These are phyloP conservation scores for Artemisia tridentata DNA, from an alignment of 129 eudicot genomes.

Conservation along the genomic window DNA sequence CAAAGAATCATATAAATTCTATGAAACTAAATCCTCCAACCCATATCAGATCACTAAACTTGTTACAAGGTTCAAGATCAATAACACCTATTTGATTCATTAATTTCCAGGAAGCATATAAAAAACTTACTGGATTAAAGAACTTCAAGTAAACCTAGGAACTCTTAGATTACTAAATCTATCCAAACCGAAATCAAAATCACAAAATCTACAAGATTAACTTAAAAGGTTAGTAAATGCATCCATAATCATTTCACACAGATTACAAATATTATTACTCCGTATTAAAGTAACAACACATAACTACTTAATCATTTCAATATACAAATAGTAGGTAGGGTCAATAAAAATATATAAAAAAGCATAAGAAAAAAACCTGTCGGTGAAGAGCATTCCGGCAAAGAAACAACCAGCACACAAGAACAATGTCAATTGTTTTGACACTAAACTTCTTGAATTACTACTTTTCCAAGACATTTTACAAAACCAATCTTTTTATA, in stretches of 20 bases:
- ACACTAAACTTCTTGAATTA: constrained; percentile 46
- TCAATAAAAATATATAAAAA: constrained; percentile 13
- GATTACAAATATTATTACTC: constrained; percentile 5
- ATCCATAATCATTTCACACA: constrained; percentile 15
- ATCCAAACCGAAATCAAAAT: too few relatives aligned
- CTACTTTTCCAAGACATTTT: constrained; percentile 75
- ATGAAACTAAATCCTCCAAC: constrained; percentile 12
- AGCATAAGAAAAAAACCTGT: constrained; percentile 57
- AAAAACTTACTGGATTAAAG: too few relatives aligned
- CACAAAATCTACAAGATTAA: too few relatives aligned
- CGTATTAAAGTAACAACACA: background rate
- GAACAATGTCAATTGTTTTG: constrained; percentile 59
- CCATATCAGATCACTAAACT: background rate
- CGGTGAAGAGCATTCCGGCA: constrained; percentile 97
- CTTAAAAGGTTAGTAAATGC: background rate
- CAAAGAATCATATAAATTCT: background rate
- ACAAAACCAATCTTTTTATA: background rate
- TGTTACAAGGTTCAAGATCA: background rate
- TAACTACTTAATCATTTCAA: constrained; percentile 22
- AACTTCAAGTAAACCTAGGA: too few relatives aligned
- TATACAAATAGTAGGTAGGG: constrained; percentile 28
- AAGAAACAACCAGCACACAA: constrained; percentile 85
- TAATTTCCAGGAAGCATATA: too few relatives aligned
- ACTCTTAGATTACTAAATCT: too few relatives aligned
- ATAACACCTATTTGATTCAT: too few relatives aligned